These are phyloP conservation scores for Vitis hybrid DNA, from an alignment of 177 flowering plant species.

Conservation along the genomic window DNA sequence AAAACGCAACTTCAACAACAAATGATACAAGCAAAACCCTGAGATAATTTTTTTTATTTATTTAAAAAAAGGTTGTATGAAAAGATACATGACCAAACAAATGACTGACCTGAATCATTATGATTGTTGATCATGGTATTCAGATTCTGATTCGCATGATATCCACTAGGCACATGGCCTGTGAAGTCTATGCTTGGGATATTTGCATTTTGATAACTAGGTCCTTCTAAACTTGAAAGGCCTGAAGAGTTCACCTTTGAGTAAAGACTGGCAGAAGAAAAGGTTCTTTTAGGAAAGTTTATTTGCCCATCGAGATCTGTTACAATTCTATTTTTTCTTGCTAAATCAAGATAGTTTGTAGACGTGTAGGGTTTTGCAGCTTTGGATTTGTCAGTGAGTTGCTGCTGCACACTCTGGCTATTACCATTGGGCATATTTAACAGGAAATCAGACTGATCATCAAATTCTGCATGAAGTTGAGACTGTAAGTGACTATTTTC, in stretches of 20 bases:
- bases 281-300: slow-evolving; percentile 45
- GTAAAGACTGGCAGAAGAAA: slow-evolving; percentile 49
- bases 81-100: slow-evolving; percentile 8
- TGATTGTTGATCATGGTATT: slow-evolving; percentile 27
- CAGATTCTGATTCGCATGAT: slow-evolving; percentile 32
- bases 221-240: slow-evolving; percentile 33
- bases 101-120: slow-evolving; percentile 44
- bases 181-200: slow-evolving; percentile 11
- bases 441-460: slow-evolving; percentile 29
- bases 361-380: slow-evolving; percentile 30
- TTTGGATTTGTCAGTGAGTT: slow-evolving; percentile 30
- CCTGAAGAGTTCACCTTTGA: slow-evolving; percentile 36
- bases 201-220: slow-evolving; percentile 27
- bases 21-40: background rate
- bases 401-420: slow-evolving; percentile 40
- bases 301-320: slow-evolving; percentile 36
- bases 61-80: background rate
- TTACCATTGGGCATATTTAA: slow-evolving; percentile 40
- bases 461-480: slow-evolving; percentile 31
- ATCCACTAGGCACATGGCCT: slow-evolving; percentile 24
- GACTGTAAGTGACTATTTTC: slow-evolving; percentile 36
- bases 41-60: background rate
- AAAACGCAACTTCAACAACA: slow-evolving; percentile 8
- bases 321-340: slow-evolving; percentile 31
- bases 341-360: slow-evolving; percentile 34